Percentiles rank a stretch among this genome's conserved stretches.
phyloP scores from a whole-genome alignment of 1,284 basidiomycete genomes.

The Leccinum olivaceoglutinosum region DNA sequence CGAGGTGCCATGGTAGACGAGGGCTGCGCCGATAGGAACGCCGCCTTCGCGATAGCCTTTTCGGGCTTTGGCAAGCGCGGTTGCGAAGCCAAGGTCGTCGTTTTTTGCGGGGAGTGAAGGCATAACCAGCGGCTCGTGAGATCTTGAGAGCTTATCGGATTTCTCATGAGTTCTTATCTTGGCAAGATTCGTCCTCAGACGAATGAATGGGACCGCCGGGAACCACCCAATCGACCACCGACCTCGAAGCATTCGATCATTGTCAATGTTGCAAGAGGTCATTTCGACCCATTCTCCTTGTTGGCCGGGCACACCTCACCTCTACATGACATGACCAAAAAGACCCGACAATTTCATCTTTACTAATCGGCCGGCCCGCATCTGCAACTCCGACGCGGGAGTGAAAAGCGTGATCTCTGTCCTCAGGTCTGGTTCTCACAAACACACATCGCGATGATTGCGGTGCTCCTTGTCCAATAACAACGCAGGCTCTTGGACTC shows the following conservation, averaged over 20 bases:
- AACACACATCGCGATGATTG: conserved; percentile 18
- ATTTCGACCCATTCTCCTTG: not conserved
- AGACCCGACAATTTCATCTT: too few relatives aligned
- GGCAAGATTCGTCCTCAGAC: not conserved
- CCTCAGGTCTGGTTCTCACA: conserved; percentile 1
- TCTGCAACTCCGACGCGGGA: conserved; percentile 14
- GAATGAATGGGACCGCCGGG: not conserved
- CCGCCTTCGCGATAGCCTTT: conserved; percentile 45
- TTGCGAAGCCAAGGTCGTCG: conserved; percentile 1
- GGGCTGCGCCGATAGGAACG: conserved; percentile 52
- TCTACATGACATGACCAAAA: not conserved
- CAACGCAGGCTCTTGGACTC: conserved; percentile 22
- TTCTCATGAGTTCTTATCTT: conserved; percentile 16
- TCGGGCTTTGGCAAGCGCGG: conserved; percentile 40
- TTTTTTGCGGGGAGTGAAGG: not conserved
- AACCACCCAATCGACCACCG: not conserved
- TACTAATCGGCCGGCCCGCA: not conserved
- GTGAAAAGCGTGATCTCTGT: not conserved
- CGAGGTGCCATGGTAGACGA: conserved; percentile 31
- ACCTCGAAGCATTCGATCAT: not conserved
- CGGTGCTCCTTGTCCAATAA: conserved; percentile 34
- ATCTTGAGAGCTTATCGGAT: not conserved
- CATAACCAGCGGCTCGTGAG: not conserved
- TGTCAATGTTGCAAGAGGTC: not conserved
- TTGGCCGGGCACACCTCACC: not conserved